These are phyloP conservation scores for Huntiella savannae DNA, from an alignment of 2,329 filamentous ascomycete species.

Conservation along the genomic window DNA sequence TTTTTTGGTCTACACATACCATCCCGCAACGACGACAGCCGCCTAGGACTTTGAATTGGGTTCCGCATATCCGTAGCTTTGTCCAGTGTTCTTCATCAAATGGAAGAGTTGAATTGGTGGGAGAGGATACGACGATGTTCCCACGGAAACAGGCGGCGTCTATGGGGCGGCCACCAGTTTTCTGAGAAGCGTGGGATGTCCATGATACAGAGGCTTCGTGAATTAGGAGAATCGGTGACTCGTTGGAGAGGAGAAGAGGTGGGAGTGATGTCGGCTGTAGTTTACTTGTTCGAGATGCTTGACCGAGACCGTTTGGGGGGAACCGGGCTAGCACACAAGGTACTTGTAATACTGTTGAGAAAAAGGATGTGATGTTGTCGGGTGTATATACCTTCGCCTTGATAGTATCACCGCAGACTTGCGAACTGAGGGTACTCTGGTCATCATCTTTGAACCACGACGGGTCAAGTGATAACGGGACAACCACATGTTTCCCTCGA, in stretches of 20 bases:
- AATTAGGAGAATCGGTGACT: conserved; percentile 78
- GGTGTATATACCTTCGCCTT: conserved; percentile 51
- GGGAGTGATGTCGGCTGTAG: conserved; percentile 28
- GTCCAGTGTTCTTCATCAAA: conserved; percentile 73
- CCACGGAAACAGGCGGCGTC: conserved; percentile 65
- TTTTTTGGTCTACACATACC: conserved; percentile 83
- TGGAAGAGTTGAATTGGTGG: conserved; percentile 23
- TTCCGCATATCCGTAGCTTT: conserved; percentile 42
- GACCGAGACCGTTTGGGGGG: conserved; percentile 43
- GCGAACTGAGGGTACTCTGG: conserved; percentile 23
- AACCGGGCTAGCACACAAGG: conserved; percentile 74
- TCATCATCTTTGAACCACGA: conserved; percentile 24
- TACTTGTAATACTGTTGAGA: conserved; percentile 54
- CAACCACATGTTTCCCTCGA: conserved; percentile 20
- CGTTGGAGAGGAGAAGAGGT: conserved; percentile 70
- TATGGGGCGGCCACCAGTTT: conserved; percentile 20
- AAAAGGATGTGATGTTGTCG: conserved; percentile 50
- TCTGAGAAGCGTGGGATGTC: conserved; percentile 28
- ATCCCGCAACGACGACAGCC: conserved; percentile 84
- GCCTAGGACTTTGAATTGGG: conserved; percentile 54
- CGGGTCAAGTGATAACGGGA: conserved; percentile 52
- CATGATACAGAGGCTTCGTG: conserved; percentile 60
- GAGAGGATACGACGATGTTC: conserved; percentile 58
- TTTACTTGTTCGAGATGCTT: conserved; percentile 50
- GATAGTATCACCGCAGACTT: conserved; percentile 69